Conservation (phyloP, 495 filamentous ascomycete species). For the Cenococcum geophilum region DNA sequence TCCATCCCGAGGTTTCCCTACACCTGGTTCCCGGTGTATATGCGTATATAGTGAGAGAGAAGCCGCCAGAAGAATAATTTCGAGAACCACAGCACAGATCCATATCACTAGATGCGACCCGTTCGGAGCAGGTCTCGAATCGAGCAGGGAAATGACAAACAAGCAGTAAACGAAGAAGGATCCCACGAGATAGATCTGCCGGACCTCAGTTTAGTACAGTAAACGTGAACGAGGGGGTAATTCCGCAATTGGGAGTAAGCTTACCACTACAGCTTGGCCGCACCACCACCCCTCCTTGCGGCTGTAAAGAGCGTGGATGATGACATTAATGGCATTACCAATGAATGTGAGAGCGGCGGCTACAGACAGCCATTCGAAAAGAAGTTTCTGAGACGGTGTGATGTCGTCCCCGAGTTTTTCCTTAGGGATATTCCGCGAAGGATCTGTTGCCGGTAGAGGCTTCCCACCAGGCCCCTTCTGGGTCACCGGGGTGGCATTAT, state of each 20-base stretch:
- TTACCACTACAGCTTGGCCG: slow-evolving; percentile 74
- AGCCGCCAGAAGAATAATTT: slow-evolving; percentile 60
- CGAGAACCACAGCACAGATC: slow-evolving; percentile 59
- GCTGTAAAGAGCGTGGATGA: slow-evolving; percentile 64
- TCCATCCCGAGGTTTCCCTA: slow-evolving; percentile 46
- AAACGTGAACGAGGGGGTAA: slow-evolving; percentile 1
- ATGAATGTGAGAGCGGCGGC: slow-evolving; percentile 64
- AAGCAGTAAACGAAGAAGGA: slow-evolving; percentile 70
- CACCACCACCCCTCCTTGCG: slow-evolving; percentile 81
- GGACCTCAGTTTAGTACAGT: slow-evolving; percentile 11
- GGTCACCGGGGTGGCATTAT: slow-evolving; percentile 37
- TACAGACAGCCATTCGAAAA: slow-evolving; percentile 70
- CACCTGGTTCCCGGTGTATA: slow-evolving; percentile 51
- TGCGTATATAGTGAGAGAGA: slow-evolving; percentile 57
- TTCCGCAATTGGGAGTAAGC: slow-evolving; percentile 32
- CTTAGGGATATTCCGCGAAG: slow-evolving; percentile 43
- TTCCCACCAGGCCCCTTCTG: slow-evolving; percentile 69
- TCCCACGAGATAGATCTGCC: slow-evolving; percentile 72
- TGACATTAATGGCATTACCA: slow-evolving; percentile 65
- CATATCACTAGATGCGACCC: slow-evolving; percentile 68
- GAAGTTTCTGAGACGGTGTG: slow-evolving; percentile 52
- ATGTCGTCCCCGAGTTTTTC: slow-evolving; percentile 47
- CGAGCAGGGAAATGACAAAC: slow-evolving; percentile 71
- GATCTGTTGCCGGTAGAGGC: slow-evolving; percentile 56
- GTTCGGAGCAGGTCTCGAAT: slow-evolving; percentile 68